Evolutionary conservation across 2,329 filamentous ascomycete species (phyloP).

Genomic region (Cladosporium sp.): DNA sequence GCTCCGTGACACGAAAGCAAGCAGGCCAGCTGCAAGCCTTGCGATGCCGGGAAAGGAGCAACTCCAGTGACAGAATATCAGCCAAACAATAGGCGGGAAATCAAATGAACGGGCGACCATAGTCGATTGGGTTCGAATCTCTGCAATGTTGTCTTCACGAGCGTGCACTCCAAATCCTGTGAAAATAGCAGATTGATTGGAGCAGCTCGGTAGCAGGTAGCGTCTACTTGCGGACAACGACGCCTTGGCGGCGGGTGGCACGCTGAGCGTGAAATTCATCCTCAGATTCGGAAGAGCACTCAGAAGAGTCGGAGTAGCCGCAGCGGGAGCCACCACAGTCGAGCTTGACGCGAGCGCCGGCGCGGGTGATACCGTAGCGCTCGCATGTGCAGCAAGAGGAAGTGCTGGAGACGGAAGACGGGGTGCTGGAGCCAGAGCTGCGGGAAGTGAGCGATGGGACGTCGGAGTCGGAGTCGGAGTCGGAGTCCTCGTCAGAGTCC

Average conservation of each 20-base stretch:
- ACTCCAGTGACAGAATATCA: slow-evolving; percentile 9
- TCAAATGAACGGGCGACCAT: slow-evolving; percentile 18
- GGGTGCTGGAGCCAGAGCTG: slow-evolving; percentile 63
- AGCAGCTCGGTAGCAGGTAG: background rate
- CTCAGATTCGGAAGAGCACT: slow-evolving; percentile 68
- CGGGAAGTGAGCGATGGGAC: slow-evolving; percentile 64
- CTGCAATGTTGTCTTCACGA: background rate
- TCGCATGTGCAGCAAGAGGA: slow-evolving; percentile 79
- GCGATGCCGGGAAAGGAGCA: background rate
- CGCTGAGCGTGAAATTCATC: slow-evolving; percentile 48
- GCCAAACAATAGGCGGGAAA: slow-evolving; percentile 15
- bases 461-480: slow-evolving; percentile 55
- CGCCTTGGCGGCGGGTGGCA: slow-evolving; percentile 48
- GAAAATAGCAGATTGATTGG: background rate
- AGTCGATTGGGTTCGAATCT: slow-evolving; percentile 5
- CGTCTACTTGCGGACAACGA: slow-evolving; percentile 41
- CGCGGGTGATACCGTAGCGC: slow-evolving; percentile 93
- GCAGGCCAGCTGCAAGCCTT: slow-evolving; percentile 13
- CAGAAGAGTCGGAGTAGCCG: slow-evolving; percentile 70
- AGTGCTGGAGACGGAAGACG: slow-evolving; percentile 54
- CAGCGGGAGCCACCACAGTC: slow-evolving; percentile 91
- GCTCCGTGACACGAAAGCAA: slow-evolving; percentile 11
- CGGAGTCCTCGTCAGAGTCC: slow-evolving; percentile 67
- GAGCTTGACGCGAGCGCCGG: slow-evolving; percentile 86
- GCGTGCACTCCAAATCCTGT: background rate